Evolutionary conservation across 2,329 filamentous ascomycete genomes (phyloP), one percentile per base, ranked within the genome.

Genomic region (Fusarium sublunatum): DNA sequence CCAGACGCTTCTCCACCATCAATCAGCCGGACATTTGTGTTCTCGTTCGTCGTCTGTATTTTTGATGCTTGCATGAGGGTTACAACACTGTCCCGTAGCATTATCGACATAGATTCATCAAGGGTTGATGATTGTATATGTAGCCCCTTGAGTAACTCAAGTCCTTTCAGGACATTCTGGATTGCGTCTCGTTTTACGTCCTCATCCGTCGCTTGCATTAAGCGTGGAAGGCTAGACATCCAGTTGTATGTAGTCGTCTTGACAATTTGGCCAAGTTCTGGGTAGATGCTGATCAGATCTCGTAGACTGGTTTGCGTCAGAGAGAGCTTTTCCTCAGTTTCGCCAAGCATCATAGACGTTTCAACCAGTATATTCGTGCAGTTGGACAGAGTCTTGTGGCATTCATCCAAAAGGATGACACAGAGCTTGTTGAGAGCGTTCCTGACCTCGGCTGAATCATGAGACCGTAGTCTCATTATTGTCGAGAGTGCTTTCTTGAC

Each of bases 141-240:
- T 15, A 91, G 79, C 5, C 83, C 80, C 15, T 83, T 84, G 19
- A 95, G 78, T 7, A 94, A 74, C 28, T 85, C 82, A 48, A 92
- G 88, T 0, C 91, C 88, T 43, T 88, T 89, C 12, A 89, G 86
- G n/a, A 99, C 83, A 61, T 94, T 91, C 26, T 84, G 83, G 25
- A 98, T 84, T 2, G 89, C 87, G 52, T 85, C 83, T 60, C 87
- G 83, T 73, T 96, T 96, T 26, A 84, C 81, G n/a, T 82, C 82
- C 67, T 97, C 92, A 69, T 98, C 93, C 65, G 88, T 90, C 8
- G 88, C 86, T 73, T 94, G 92, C 87, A 97, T 93, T 12, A 92
- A 77, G 13, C 93, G 86, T 6, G 94, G 89, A 15, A 99, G 83
- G 36, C 91, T 89, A 3, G 87, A 86, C 24, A 93, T 84, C 93